Evolutionary conservation across 1,139 yeast genomes (phyloP), one percentile per base, ranked within the genome.

Genomic region (Debaryomyces fabryi): DNA sequence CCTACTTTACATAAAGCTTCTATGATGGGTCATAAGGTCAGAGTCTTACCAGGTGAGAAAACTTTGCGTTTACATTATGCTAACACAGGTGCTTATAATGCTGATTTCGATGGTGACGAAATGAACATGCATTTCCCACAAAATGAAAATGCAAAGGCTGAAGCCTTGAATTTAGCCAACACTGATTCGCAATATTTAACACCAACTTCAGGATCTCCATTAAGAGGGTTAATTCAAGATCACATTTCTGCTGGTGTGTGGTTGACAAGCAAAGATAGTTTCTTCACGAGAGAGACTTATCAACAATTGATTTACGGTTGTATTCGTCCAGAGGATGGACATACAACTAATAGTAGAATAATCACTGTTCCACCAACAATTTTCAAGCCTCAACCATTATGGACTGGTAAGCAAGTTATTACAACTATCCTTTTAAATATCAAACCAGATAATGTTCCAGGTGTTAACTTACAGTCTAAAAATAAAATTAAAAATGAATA

Each of bases 71-170:
- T 95, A 69, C 99, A 95, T 70, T 95, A 95, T 69, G 99, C 99
- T 58, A 95, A 95, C 68, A 95, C 99, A 42, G 98, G 98, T 74
- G 97, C 99, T 46, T 91, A 91, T 72, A 95, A 93, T 69, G 99
- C 99, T 38, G 99, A 95, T 81, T 95, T 95, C 63, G 99, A 95
- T 74, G 99, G 99, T 76, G 99, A 95, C 72, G 99, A 95, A 76
- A 95, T 95, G 99, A 95, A 95, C 68, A 88, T 95, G 97, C 99
- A 95, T 74, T 93, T 95, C 78, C 99, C 99, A 27, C 99, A 95
- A 74, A 92, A 89, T 69, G 98, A 93, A 74, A 90, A 90, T 60
- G 99, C 99, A 12, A 86, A 93, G 63, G 95, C 99, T 25, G 99
- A 95, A 74, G 99, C 99, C 3, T 78, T 90, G 62, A 82, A 90